Evolutionary conservation across 768 basidiomycete genomes (phyloP).

Genomic region (Xanthoconium stramineum): DNA sequence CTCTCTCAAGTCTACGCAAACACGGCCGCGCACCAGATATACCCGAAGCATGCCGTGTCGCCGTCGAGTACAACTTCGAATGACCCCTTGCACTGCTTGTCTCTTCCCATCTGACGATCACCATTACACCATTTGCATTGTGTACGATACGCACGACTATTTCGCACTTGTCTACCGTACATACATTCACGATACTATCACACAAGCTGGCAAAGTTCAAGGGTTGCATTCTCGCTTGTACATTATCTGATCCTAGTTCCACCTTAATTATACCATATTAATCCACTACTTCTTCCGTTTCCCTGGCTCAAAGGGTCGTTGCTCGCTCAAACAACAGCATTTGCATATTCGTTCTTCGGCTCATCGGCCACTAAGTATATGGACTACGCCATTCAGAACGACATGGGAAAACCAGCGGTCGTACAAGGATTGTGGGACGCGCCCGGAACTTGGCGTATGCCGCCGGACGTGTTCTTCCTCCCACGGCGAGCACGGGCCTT

Average conservation of each 20-base stretch:
- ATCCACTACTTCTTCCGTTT: slow-evolving; percentile 14
- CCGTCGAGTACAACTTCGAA: slow-evolving; percentile 75
- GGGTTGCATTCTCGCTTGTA: slow-evolving; percentile 24
- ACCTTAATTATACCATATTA: slow-evolving; percentile 37
- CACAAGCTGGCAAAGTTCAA: slow-evolving; percentile 12
- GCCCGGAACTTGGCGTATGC: slow-evolving; percentile 1
- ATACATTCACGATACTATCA: slow-evolving; percentile 23
- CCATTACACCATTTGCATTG: slow-evolving; percentile 20
- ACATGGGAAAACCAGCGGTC: slow-evolving; percentile 9
- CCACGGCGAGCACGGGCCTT: slow-evolving; percentile 15
- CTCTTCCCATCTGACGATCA: slow-evolving; percentile 14
- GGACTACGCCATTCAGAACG: not conserved
- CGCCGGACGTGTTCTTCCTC: not conserved
- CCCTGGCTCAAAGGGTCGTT: too few species aligned
- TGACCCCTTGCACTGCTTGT: slow-evolving; percentile 11
- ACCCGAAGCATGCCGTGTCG: slow-evolving; percentile 70
- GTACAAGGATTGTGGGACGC: slow-evolving; percentile 2
- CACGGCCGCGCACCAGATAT: slow-evolving; percentile 53
- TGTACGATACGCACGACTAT: slow-evolving; percentile 31
- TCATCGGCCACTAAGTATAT: too few species aligned
- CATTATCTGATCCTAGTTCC: slow-evolving; percentile 25
- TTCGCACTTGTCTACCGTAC: slow-evolving; percentile 26
- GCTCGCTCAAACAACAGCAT: too few species aligned
- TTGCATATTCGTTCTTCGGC: too few species aligned
- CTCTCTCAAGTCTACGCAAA: slow-evolving; percentile 54